Conservation (phyloP, 2,329 filamentous ascomycete genomes). For the Clonostachys rosea region DNA sequence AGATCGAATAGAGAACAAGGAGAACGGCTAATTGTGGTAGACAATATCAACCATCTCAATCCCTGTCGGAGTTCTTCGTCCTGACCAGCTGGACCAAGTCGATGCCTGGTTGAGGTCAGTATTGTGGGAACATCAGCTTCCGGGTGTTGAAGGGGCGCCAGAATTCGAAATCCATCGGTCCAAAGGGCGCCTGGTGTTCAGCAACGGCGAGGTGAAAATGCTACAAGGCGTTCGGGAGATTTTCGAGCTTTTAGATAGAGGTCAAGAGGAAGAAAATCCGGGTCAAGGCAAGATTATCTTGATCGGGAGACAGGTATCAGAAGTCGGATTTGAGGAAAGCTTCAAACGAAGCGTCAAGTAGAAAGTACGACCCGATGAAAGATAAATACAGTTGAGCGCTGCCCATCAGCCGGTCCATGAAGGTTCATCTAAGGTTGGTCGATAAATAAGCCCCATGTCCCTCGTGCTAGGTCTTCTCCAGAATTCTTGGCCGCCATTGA, state of each 20-base stretch:
- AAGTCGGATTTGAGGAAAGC: conserved; percentile 46
- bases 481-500: conserved; percentile 2
- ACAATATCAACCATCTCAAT: conserved; percentile 82
- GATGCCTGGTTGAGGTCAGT: conserved; percentile 80
- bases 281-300: conserved; percentile 55
- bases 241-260: conserved; percentile 79
- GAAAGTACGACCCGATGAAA: conserved; percentile 1
- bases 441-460: background rate
- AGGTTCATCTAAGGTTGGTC: background rate
- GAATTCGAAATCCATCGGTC: conserved; percentile 79
- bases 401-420: too few species aligned
- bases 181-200: conserved; percentile 72
- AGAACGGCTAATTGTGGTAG: conserved; percentile 30
- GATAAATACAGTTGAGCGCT: too few species aligned
- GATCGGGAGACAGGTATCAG: conserved; percentile 52
- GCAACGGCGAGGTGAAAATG: conserved; percentile 64
- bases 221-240: conserved; percentile 90
- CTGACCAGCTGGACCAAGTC: conserved; percentile 55
- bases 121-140: conserved; percentile 74
- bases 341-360: conserved; percentile 19
- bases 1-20: too few species aligned
- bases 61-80: conserved; percentile 53
- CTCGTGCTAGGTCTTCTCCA: conserved; percentile 9
- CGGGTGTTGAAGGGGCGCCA: conserved; percentile 26
- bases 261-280: conserved; percentile 19